These are phyloP conservation scores for Linnemannia elongata DNA, from an alignment of 192 early-diverging fungal genomes.

Conservation along the genomic window DNA sequence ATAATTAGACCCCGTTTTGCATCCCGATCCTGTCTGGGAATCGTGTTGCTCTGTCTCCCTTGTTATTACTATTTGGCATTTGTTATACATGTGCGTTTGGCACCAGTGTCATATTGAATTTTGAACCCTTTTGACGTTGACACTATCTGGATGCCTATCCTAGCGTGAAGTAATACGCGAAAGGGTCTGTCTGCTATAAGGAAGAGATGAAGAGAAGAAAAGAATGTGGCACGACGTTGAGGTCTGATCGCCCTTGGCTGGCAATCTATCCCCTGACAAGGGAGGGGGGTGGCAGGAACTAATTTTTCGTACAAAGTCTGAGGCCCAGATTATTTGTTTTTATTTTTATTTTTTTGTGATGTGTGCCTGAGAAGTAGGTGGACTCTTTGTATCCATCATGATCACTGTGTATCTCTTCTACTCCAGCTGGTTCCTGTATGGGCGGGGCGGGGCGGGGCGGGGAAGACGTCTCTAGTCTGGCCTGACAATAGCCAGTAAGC, in stretches of 20 bases:
- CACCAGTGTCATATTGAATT: background rate
- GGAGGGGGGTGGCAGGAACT: no score
- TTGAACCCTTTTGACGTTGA: background rate
- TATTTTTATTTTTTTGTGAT: background rate
- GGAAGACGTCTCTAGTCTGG: background rate
- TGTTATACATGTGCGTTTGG: background rate
- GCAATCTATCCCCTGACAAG: no score
- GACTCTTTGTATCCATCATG: background rate
- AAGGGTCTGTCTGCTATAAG: background rate
- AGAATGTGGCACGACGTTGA: background rate
- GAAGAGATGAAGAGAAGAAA: background rate
- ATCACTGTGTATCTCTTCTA: background rate
- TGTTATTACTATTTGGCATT: background rate
- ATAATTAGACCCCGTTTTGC: slow-evolving; percentile 7
- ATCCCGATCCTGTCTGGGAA: background rate
- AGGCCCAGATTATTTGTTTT: no score
- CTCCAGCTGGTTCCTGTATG: background rate
- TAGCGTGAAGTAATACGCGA: background rate
- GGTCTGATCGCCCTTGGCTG: no score
- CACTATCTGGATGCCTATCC: background rate
- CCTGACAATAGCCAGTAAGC: background rate
- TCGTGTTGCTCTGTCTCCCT: background rate
- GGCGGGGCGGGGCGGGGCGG: background rate
- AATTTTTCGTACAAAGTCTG: no score
- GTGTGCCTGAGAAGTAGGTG: background rate